Evolutionary conservation across 257 asterid species (phyloP).

Genomic region (Forsythia viridissima): DNA sequence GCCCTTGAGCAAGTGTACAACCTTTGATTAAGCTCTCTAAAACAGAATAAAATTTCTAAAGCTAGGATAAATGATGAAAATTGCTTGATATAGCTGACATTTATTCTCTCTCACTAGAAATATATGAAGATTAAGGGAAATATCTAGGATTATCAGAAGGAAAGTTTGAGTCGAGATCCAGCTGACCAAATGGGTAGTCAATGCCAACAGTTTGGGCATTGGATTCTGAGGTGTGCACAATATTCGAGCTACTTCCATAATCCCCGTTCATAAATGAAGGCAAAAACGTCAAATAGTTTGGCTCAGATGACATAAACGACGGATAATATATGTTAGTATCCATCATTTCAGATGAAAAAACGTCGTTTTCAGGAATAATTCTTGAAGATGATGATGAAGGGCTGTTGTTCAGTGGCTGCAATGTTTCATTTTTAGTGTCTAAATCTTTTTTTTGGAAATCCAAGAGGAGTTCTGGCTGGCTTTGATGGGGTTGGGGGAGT

Average conservation of each 20-base stretch:
- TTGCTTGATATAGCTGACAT: background rate
- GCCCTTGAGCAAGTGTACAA: background rate
- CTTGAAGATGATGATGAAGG: slow-evolving; percentile 17
- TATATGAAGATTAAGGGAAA: slow-evolving; percentile 20
- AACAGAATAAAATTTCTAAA: background rate
- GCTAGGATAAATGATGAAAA: background rate
- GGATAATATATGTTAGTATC: slow-evolving; percentile 10
- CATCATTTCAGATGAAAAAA: slow-evolving; percentile 12
- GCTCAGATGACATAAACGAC: slow-evolving; percentile 10
- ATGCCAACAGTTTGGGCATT: slow-evolving; percentile 28
- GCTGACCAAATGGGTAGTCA: slow-evolving; percentile 30
- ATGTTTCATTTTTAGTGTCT: slow-evolving; percentile 25
- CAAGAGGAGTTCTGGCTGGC: slow-evolving; percentile 8
- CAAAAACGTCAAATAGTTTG: slow-evolving; percentile 21
- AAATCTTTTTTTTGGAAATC: slow-evolving; percentile 29
- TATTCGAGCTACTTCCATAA: slow-evolving; percentile 19
- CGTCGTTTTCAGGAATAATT: slow-evolving; percentile 11
- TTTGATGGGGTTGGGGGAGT: slow-evolving; percentile 14
- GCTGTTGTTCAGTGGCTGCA: slow-evolving; percentile 16
- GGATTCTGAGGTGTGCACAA: slow-evolving; percentile 13
- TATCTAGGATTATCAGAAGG: slow-evolving; percentile 34
- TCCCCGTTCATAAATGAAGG: slow-evolving; percentile 11
- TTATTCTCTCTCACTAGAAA: background rate
- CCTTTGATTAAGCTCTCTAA: background rate
- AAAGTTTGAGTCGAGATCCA: slow-evolving; percentile 38